Conservation (phyloP, 1,284 basidiomycete genomes). For the Tranzscheliella williamsii region DNA sequence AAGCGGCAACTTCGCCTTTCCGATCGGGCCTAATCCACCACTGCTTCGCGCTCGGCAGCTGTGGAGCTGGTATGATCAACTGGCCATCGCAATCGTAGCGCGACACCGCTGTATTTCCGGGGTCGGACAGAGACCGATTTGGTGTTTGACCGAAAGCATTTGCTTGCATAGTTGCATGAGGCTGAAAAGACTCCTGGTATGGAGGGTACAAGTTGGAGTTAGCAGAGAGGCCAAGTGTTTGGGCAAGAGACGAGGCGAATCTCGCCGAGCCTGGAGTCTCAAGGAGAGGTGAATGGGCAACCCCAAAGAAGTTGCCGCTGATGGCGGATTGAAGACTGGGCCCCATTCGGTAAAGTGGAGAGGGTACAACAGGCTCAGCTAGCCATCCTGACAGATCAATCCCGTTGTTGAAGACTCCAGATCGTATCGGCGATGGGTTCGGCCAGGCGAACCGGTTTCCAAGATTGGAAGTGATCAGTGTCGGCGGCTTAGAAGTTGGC, state of each 20-base stretch:
- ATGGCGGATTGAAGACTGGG: slow-evolving; percentile 41
- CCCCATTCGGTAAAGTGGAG: slow-evolving; percentile 54
- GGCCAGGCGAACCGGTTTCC: slow-evolving; percentile 25
- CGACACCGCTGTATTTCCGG: slow-evolving; percentile 8
- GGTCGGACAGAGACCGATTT: slow-evolving; percentile 18
- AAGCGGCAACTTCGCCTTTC: slow-evolving; percentile 31
- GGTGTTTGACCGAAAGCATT: slow-evolving; percentile 7
- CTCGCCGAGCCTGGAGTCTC: slow-evolving; percentile 36
- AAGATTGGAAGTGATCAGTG: slow-evolving; percentile 33
- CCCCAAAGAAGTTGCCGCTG: slow-evolving; percentile 24
- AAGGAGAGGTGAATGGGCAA: slow-evolving; percentile 24
- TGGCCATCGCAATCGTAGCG: slow-evolving; percentile 34
- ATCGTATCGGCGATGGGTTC: slow-evolving; percentile 24
- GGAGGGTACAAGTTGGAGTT: slow-evolving; percentile 18
- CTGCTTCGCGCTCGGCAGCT: slow-evolving; percentile 32
- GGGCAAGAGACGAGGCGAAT: slow-evolving; percentile 33
- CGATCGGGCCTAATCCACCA: slow-evolving; percentile 46
- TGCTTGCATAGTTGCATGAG: not conserved
- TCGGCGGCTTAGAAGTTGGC: slow-evolving; percentile 26
- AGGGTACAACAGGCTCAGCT: slow-evolving; percentile 57
- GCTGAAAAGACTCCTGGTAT: not conserved
- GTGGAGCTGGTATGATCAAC: slow-evolving; percentile 16
- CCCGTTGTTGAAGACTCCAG: slow-evolving; percentile 13
- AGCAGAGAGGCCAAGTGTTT: slow-evolving; percentile 21
- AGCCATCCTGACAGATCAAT: slow-evolving; percentile 57